Evolutionary conservation across 176 grass and related monocot genomes (phyloP).

Genomic region (Chloris gayana): DNA sequence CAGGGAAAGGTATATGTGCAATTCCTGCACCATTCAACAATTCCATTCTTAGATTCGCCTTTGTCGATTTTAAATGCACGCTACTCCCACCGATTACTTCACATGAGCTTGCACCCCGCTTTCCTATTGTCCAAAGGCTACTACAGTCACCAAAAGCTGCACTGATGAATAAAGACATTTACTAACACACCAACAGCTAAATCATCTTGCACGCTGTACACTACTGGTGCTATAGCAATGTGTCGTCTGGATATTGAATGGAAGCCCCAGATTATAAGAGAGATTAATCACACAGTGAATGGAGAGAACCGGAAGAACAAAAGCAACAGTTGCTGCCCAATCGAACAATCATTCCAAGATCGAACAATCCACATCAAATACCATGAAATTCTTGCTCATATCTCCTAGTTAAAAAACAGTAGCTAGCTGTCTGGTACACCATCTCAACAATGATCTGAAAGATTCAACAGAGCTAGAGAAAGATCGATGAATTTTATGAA

Average conservation of each 20-base stretch:
- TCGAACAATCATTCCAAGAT: slow-evolving; percentile 17
- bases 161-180: slow-evolving; percentile 32
- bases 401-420: slow-evolving; percentile 20
- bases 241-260: background rate
- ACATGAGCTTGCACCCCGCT: slow-evolving; percentile 34
- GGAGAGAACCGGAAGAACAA: background rate
- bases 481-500: background rate
- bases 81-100: background rate
- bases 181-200: slow-evolving; percentile 29
- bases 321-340: background rate
- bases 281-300: slow-evolving; percentile 16
- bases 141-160: slow-evolving; percentile 35
- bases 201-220: slow-evolving; percentile 6
- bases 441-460: background rate
- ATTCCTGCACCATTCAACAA: background rate
- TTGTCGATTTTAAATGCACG: background rate
- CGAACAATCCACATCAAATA: slow-evolving; percentile 38
- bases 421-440: background rate
- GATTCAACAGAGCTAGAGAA: background rate
- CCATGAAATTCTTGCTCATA: slow-evolving; percentile 28
- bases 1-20: background rate
- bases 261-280: background rate
- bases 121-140: slow-evolving; percentile 31
- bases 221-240: background rate
- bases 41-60: slow-evolving; percentile 3